Conservation (phyloP, 23 red algal species). For the Agarophyton chilense region DNA sequence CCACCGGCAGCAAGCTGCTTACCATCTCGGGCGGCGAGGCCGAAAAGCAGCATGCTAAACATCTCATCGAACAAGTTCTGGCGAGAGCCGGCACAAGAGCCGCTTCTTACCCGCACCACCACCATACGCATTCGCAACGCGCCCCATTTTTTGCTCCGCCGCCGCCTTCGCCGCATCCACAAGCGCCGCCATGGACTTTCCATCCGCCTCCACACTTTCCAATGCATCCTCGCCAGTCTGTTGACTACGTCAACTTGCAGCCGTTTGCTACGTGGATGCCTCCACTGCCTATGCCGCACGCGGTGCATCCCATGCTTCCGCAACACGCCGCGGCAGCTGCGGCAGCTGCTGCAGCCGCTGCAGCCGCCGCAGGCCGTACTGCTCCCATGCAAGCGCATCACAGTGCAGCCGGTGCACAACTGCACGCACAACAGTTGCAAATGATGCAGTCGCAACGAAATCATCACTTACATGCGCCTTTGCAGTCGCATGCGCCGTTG, state of each 20-base stretch:
- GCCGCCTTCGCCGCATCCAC: neutral
- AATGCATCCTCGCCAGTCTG: slow-evolving; percentile 1
- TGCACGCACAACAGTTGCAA: slow-evolving; percentile 6
- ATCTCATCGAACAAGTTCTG: slow-evolving; percentile 70
- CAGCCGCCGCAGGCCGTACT: neutral
- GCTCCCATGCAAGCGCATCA: neutral
- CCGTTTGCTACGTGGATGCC: slow-evolving; percentile 15
- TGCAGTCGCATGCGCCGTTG: slow-evolving; percentile 9
- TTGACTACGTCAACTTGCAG: slow-evolving; percentile 25
- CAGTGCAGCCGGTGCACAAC: neutral
- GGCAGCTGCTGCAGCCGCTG: slow-evolving; percentile 18
- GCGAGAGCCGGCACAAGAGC: slow-evolving; percentile 27
- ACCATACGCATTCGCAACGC: slow-evolving; percentile 27
- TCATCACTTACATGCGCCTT: neutral
- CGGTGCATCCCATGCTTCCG: slow-evolving; percentile 13
- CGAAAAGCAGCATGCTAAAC: slow-evolving; percentile 61
- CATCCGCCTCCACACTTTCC: slow-evolving; percentile 1
- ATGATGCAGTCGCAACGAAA: neutral
- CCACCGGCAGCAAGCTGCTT: slow-evolving; percentile 77
- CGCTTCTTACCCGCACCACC: slow-evolving; percentile 3
- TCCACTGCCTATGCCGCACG: slow-evolving; percentile 4
- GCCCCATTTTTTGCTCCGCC: slow-evolving; percentile 5
- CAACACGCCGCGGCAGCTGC: neutral
- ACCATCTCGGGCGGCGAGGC: slow-evolving; percentile 72
- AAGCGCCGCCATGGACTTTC: slow-evolving; percentile 29